Evolutionary conservation across 2,329 filamentous ascomycete species (phyloP).

Genomic region (Ophiostoma ulmi): DNA sequence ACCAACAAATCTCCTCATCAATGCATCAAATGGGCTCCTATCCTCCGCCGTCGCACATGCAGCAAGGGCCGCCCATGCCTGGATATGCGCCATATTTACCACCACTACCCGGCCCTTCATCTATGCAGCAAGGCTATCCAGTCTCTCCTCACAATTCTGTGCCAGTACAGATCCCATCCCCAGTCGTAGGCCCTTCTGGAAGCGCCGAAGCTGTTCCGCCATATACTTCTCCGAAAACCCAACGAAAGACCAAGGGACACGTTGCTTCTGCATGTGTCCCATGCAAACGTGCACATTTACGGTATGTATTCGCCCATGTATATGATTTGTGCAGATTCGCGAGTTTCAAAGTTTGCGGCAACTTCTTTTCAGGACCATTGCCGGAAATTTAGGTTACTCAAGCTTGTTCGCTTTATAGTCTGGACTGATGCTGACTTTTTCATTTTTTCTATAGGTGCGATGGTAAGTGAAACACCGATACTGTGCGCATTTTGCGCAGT

Average conservation of each 20-base stretch:
- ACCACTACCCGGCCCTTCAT: slow-evolving; percentile 26
- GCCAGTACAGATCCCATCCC: slow-evolving; percentile 45
- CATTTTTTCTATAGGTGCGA: slow-evolving; percentile 19
- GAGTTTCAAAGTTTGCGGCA: background rate
- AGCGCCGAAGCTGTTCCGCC: slow-evolving; percentile 34
- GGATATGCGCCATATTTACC: slow-evolving; percentile 33
- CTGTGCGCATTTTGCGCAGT: background rate
- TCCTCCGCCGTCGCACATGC: slow-evolving; percentile 30
- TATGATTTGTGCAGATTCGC: background rate
- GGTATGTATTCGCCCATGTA: slow-evolving; percentile 40
- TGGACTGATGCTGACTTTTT: background rate
- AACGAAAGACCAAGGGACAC: slow-evolving; percentile 70
- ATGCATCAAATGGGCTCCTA: slow-evolving; percentile 29
- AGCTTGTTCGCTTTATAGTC: background rate
- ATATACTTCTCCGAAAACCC: slow-evolving; percentile 54
- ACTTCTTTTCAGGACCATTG: background rate
- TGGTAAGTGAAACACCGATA: slow-evolving; percentile 16
- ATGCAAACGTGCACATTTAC: slow-evolving; percentile 77
- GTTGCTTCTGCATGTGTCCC: slow-evolving; percentile 81
- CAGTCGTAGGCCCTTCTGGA: slow-evolving; percentile 31
- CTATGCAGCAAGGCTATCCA: slow-evolving; percentile 26
- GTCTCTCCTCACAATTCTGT: slow-evolving; percentile 30
- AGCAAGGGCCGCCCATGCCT: slow-evolving; percentile 29
- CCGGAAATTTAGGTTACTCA: background rate
- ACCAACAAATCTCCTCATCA: slow-evolving; percentile 31